Evolutionary conservation across 305 asterid species (phyloP).

Genomic region (Fraxinus xanthoxyloides): DNA sequence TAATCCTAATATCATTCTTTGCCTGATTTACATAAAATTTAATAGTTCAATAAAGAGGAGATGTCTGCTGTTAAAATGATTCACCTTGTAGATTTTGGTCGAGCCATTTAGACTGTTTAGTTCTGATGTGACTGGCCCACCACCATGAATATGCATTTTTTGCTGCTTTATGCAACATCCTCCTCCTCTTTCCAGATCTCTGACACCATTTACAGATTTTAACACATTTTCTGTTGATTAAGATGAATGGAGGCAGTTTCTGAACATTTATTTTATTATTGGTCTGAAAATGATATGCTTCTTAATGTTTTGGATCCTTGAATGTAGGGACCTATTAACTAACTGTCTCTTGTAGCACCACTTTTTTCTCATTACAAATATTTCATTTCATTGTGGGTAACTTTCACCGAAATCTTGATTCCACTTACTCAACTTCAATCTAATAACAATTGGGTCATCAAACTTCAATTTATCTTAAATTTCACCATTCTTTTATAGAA

Average conservation of each 20-base stretch:
- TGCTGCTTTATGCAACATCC: slow-evolving; percentile 49
- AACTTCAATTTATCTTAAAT: no score
- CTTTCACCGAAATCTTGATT: no score
- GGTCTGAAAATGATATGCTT: background rate
- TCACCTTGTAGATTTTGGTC: slow-evolving; percentile 46
- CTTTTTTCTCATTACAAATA: no score
- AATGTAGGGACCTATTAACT: background rate
- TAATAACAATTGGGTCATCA: no score
- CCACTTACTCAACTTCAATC: no score
- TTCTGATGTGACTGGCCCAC: slow-evolving; percentile 57
- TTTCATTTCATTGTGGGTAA: no score
- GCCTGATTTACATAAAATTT: background rate
- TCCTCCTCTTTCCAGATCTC: background rate
- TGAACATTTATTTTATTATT: background rate
- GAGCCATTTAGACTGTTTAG: slow-evolving; percentile 55
- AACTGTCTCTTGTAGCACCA: background rate
- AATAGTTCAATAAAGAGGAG: background rate
- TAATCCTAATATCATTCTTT: no score
- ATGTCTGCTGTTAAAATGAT: background rate
- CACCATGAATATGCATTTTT: slow-evolving; percentile 57
- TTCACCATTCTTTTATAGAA: no score
- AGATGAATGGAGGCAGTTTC: background rate
- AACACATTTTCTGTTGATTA: background rate
- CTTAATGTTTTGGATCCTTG: background rate
- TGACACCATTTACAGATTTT: background rate